Percentiles rank a stretch among this genome's conserved stretches.
Conservation (phyloP, 495 filamentous ascomycete species). For the Parathielavia appendiculata region DNA sequence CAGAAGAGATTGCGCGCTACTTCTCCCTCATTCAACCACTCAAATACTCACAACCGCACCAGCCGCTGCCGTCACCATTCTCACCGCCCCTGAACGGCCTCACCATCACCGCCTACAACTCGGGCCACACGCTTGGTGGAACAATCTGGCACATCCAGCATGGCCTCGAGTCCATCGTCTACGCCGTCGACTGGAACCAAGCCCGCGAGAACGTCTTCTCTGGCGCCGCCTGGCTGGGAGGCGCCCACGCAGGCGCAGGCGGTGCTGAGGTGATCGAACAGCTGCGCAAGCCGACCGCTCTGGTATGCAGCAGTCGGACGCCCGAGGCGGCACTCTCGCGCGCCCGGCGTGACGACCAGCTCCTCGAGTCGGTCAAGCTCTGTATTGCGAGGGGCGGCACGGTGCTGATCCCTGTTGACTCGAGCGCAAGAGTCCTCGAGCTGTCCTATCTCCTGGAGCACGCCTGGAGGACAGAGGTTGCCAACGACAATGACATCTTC, state of each 20-base stretch:
- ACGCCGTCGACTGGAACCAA: slow-evolving; percentile 97
- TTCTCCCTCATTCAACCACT: slow-evolving; percentile 89
- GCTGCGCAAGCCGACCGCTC: slow-evolving; percentile 82
- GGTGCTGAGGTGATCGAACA: slow-evolving; percentile 91
- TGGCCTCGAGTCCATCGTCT: slow-evolving; percentile 93
- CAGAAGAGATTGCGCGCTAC: slow-evolving; percentile 84
- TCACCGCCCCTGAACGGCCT: slow-evolving; percentile 87
- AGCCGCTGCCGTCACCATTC: slow-evolving; percentile 77
- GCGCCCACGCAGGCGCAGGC: slow-evolving; percentile 57
- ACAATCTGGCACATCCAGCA: slow-evolving; percentile 99
- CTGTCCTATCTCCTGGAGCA: slow-evolving; percentile 88
- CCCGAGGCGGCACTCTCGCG: slow-evolving; percentile 63
- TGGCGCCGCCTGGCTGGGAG: slow-evolving; percentile 88
- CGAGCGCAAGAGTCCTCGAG: slow-evolving; percentile 89
- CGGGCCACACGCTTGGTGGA: slow-evolving; percentile 90
- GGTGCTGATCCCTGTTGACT: slow-evolving; percentile 93
- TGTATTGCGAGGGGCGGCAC: slow-evolving; percentile 75
- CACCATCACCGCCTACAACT: slow-evolving; percentile 93
- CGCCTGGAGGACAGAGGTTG: slow-evolving; percentile 65
- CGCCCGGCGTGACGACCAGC: slow-evolving; percentile 75
- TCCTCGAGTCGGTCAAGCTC: slow-evolving; percentile 76
- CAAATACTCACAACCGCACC: slow-evolving; percentile 94
- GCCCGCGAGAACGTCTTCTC: slow-evolving; percentile 86
- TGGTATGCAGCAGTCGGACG: slow-evolving; percentile 84
- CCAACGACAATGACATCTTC: slow-evolving; percentile 58